Base-by-base conservation (phyloP, 495 filamentous ascomycete genomes). In the Trichoderma parareesei region DNA sequence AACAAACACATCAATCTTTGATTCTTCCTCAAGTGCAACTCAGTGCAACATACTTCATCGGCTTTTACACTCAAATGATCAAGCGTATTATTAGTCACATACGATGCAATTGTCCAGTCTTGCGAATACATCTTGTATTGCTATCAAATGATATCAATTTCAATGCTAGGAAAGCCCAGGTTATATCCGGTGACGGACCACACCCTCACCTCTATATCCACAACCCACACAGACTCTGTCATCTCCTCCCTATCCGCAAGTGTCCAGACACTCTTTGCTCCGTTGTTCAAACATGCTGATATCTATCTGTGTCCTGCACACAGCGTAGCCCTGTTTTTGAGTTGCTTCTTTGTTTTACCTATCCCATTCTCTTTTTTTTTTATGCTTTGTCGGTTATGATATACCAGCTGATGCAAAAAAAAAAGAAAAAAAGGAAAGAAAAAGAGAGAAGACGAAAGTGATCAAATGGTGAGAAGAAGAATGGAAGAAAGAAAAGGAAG, bases 121-220 rank as follows among this genome's bases (percentile, higher is more conserved):
- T 27, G 27, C 27, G 27, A 27, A 55, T 33, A 20, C 10, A 5
- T 7, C 4, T 18, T 55, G 18, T 18, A 55, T 33, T 46, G 43
- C 5, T 55, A 33, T 20, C n/a, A 57, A 57, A 57, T 33, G 27
- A 57, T 35, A 57, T 37, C 53, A 57, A 57, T 57, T 57, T 14
- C 18, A 37, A 43, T 35, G 27, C 40, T 46, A 48, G 44, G 16
- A 63, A 33, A 18, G n/a, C 35, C 60, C 41, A 35, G 20, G 27
- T 63, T 14, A 46, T 63, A 63, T 63, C 61, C 61, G 61, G 61
- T 63, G 61, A 63, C 61, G 61, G 61, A 63, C 44, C 1, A 46
- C 38, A 37, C 38, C 38, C 20, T 46, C 38, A 44, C 41, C 41
- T 63, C 61, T 63, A 63, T 63, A 46, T 48, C 61, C 61, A 16